These are phyloP conservation scores for Candida corydali DNA, from an alignment of 805 yeast species.

Conservation along the genomic window DNA sequence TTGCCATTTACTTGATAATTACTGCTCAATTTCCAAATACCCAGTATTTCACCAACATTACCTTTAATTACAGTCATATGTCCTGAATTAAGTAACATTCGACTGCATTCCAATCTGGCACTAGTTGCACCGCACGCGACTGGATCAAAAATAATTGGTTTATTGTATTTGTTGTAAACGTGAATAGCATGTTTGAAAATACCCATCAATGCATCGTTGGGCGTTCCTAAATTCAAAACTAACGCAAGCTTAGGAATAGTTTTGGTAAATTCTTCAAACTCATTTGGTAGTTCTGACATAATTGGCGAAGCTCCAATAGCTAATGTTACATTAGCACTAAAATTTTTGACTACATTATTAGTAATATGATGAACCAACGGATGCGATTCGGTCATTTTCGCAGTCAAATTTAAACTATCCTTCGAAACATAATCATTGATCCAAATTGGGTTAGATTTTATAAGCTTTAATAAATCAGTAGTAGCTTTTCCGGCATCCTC, in stretches of 20 bases:
- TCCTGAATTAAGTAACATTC: constrained; percentile 50
- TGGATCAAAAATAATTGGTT: constrained; percentile 79
- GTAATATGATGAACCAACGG: constrained; percentile 88
- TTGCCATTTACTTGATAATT: constrained; percentile 18
- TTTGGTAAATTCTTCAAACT: constrained; percentile 61
- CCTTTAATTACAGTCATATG: constrained; percentile 73
- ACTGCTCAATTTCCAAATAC: constrained; percentile 41
- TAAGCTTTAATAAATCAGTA: constrained; percentile 23
- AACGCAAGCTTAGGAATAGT: constrained; percentile 49
- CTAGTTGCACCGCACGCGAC: constrained; percentile 88
- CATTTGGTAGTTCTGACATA: constrained; percentile 73
- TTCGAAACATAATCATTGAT: too few relatives aligned
- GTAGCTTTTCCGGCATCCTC: constrained; percentile 52
- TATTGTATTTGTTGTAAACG: constrained; percentile 51
- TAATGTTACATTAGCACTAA: constrained; percentile 81
- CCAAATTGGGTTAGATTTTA: constrained; percentile 14
- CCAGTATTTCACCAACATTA: constrained; percentile 77
- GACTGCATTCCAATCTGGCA: constrained; percentile 48
- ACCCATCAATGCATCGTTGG: constrained; percentile 39
- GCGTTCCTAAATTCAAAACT: constrained; percentile 75
- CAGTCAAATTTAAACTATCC: not conserved
- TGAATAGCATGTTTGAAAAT: constrained; percentile 49
- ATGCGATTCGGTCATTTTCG: constrained; percentile 19
- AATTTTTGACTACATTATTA: constrained; percentile 81
- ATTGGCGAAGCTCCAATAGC: constrained; percentile 86